Base-by-base conservation (phyloP, 163 green algal genomes). In the Prototheca cutis region DNA sequence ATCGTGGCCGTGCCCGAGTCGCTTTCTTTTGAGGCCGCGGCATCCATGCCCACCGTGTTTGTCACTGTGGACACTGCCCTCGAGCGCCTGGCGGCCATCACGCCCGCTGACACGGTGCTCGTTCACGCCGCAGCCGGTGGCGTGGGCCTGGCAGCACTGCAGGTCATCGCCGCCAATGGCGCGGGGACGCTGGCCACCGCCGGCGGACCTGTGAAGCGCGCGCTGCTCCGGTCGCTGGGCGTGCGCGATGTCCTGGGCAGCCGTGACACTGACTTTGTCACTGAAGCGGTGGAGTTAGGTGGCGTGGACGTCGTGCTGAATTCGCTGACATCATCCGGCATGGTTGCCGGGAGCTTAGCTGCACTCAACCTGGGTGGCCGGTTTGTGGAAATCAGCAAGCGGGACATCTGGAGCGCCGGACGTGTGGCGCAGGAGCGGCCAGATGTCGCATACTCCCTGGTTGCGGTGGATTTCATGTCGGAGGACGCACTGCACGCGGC, bases 311-410 rank as follows among this genome's bases (percentile, higher is more conserved):
- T 72, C 40, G 65, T 82, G 53, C 74, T 95, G 29, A 94, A 94
- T 77, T 84, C 73, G 19, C 79, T 95, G 66, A 95, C 87, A 17
- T 86, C 74, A 15, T 54, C 29, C 53, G 87, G 84, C 65, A 88
- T 94, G 77, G 82, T 94, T 39, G 75, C 75, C 21, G 81, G 71
- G 29, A 83, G 73, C 18, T 59, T 93, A 55, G 71, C 81, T 21
- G 51, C 59, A 6, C 58, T 86, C 4, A 24, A 45, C 23, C 4
- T 2, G 3, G 65, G 65, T 42, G 70, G 70, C 4, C 54, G 70
- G 13, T 80, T 90, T 67, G 73, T 90, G 40, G 89, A 96, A 78
- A 94, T 96, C 63, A 82, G 80, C 68, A 96, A 96, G 83, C 80
- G 88, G 53, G 88, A 93, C 78, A 90, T 95, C 61, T 95, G 87